Evolutionary conservation across 176 grass and related monocot species (phyloP), one percentile per base, ranked within the genome.

Genomic region (sorghum (Sorghum bicolor)): DNA sequence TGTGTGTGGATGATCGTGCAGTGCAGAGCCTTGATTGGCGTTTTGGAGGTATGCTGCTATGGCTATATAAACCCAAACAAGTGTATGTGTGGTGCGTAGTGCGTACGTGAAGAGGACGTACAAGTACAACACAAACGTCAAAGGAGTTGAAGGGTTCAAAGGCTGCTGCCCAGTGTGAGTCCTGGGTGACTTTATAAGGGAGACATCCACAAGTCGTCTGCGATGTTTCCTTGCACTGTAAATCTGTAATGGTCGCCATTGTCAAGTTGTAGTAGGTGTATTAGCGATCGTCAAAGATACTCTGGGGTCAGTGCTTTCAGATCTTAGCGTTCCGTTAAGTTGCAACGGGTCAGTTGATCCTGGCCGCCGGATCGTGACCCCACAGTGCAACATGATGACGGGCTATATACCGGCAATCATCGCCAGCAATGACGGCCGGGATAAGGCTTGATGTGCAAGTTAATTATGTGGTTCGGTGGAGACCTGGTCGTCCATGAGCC

Each of bases 101-200:
- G 44, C 12, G 24, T 20, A 39, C 2, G 47, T 11, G 45, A 61
- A 52, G 13, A 31, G 52, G 65, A 55, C 53, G 53, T 57, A 9
- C 6, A n/a, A n/a, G 53, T 57, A 9, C 6, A n/a, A n/a, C 10
- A 29, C 22, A 90, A 72, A 72, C 57, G 64, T 77, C 72, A 55
- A 70, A 20, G 24, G 12, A 24, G 40, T 73, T 86, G 88, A 82
- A 72, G 66, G 28, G 10, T 82, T 86, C 83, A 82, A 83, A 67
- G 57, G 28, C 1, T 40, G n/a, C 53, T 22, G 19, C 22, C 53
- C 8, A 32, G 12, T 10, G 22, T n/a, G 55, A 80, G 34, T 37
- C 26, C 10, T 10, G 0, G 25, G 6, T 32, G 78, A 43, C 41
- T 63, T 25, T 30, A n/a, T 2, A 41, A 37, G 6, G 0, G 26